Evolutionary conservation across 768 basidiomycete species (phyloP).

Genomic region (Glaciozyma martinii): DNA sequence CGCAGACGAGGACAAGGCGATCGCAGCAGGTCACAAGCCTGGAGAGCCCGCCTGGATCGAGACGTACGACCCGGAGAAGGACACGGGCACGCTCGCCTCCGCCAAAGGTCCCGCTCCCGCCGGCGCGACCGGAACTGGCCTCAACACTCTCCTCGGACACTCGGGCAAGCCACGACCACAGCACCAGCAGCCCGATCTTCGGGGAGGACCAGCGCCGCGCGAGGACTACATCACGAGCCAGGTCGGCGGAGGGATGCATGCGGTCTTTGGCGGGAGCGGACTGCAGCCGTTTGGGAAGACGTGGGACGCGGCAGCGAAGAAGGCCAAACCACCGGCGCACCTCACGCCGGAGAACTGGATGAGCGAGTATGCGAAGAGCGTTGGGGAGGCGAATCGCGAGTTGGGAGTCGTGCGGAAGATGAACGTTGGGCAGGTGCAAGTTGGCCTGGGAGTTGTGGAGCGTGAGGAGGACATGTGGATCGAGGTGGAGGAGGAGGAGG

Average conservation of each 20-base stretch:
- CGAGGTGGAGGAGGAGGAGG: conserved; percentile 34
- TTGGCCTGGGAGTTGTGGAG: conserved; percentile 19
- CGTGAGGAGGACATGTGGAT: conserved; percentile 36
- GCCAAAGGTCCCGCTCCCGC: conserved; percentile 42
- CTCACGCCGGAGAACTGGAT: conserved; percentile 90
- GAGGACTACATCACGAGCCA: conserved; percentile 16
- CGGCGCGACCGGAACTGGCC: conserved; percentile 37
- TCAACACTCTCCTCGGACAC: conserved; percentile 24
- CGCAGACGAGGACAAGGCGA: conserved; percentile 65
- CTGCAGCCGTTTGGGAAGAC: conserved; percentile 84
- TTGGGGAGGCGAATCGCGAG: conserved; percentile 51
- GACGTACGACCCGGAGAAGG: conserved; percentile 53
- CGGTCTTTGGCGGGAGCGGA: conserved; percentile 74
- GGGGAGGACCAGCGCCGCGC: conserved; percentile 7
- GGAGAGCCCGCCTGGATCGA: conserved; percentile 77
- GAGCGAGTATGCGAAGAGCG: conserved; percentile 61
- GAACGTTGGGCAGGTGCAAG: conserved; percentile 34
- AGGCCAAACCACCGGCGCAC: conserved; percentile 66
- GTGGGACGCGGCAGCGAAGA: conserved; percentile 71
- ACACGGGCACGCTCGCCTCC: conserved; percentile 32
- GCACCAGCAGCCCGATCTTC: conserved; percentile 1
- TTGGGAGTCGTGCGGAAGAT: conserved; percentile 39
- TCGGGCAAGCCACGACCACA: conserved; percentile 20
- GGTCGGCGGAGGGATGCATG: conserved; percentile 24
- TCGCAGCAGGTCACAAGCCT: conserved; percentile 69